Conservation (phyloP, 2,329 filamentous ascomycete species). For the Bipolaris sorokiniana region DNA sequence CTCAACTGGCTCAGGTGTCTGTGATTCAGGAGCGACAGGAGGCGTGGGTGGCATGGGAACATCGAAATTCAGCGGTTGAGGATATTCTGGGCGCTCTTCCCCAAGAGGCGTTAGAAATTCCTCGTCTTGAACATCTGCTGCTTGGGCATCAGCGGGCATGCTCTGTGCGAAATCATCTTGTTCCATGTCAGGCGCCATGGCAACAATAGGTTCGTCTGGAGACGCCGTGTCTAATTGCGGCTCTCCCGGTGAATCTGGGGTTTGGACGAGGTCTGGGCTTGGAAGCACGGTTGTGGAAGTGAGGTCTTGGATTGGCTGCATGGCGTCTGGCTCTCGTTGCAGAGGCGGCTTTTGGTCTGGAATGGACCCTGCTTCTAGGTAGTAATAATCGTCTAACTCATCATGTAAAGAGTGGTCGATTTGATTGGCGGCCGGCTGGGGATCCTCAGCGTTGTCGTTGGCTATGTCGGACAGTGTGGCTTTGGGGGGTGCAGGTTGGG, state of each 20-base stretch:
- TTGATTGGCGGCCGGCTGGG: not conserved
- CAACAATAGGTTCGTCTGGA: not conserved
- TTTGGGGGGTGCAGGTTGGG: constrained; percentile 5
- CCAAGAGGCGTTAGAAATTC: not conserved
- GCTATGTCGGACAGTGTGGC: constrained; percentile 5
- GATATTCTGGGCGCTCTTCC: constrained; percentile 5
- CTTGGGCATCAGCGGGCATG: not conserved
- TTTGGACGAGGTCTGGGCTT: constrained; percentile 1
- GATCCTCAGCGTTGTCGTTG: constrained; percentile 6
- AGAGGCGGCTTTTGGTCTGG: constrained; percentile 3
- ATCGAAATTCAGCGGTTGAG: constrained; percentile 1
- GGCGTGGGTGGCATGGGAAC: not conserved
- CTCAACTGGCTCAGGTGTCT: constrained; percentile 3
- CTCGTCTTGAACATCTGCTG: not conserved
- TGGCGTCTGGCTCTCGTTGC: constrained; percentile 1
- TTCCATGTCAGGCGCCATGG: constrained; percentile 1
- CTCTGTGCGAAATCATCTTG: constrained; percentile 1
- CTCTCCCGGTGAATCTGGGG: constrained; percentile 1
- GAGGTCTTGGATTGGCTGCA: constrained; percentile 5
- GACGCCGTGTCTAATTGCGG: not conserved
- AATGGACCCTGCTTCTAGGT: constrained; percentile 12
- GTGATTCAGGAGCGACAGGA: not conserved
- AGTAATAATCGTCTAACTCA: constrained; percentile 9
- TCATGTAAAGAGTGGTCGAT: constrained; percentile 7
- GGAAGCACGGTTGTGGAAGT: constrained; percentile 1